phyloP scores from a whole-genome alignment of 805 yeast genomes.

The Zygotorulaspora chibaensis region DNA sequence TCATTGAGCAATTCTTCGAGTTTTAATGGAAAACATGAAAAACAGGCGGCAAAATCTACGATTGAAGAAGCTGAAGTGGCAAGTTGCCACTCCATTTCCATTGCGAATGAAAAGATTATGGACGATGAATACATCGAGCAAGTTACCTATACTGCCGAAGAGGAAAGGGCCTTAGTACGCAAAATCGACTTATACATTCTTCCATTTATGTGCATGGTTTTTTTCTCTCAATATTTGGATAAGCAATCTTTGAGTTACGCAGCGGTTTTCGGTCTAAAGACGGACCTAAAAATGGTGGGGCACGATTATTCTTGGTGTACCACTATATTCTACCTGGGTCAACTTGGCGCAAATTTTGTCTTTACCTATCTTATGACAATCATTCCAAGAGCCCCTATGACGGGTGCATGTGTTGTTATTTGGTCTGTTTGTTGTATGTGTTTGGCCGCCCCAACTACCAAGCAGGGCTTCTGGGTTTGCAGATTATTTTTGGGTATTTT shows the following conservation, averaged over 20 bases:
- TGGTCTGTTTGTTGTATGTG: constrained; percentile 38
- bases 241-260: constrained; percentile 39
- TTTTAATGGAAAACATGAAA: too few relatives aligned
- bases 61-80: too few relatives aligned
- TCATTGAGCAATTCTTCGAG: too few relatives aligned
- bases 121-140: neutral
- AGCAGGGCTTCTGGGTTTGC: constrained; percentile 5
- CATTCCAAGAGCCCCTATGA: constrained; percentile 40
- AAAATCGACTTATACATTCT: constrained; percentile 33
- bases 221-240: constrained; percentile 40
- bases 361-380: constrained; percentile 39
- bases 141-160: constrained; percentile 2
- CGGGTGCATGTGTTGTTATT: constrained; percentile 29
- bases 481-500: constrained; percentile 41
- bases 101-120: too few relatives aligned
- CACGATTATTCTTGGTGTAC: constrained; percentile 43
- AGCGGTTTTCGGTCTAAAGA: constrained; percentile 36
- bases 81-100: too few relatives aligned
- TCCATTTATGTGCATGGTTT: constrained; percentile 37
- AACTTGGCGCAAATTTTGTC: constrained; percentile 45
- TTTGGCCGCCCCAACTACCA: constrained; percentile 30
- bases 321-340: constrained; percentile 44
- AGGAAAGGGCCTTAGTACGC: constrained; percentile 3
- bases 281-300: constrained; percentile 39
- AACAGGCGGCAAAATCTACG: too few relatives aligned